phyloP scores from a whole-genome alignment of 2,329 filamentous ascomycete species.

The Domatiomyces catenatus region DNA sequence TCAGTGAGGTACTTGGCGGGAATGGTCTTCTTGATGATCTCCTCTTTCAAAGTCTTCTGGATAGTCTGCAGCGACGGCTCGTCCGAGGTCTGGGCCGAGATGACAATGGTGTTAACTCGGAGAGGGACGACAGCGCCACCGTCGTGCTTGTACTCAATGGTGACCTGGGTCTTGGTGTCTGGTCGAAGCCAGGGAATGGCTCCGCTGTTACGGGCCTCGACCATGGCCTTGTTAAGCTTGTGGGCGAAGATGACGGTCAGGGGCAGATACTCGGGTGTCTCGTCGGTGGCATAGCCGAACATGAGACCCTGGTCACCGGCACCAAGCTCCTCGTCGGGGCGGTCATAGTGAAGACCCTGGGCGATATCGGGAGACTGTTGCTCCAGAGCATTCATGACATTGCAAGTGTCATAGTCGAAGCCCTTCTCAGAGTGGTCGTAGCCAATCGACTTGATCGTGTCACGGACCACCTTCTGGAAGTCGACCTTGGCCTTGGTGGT shows the following conservation, averaged over 20 bases:
- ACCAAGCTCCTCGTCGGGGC: slow-evolving; percentile 93
- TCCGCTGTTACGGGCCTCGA: slow-evolving; percentile 71
- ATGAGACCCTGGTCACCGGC: slow-evolving; percentile 99
- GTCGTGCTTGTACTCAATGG: slow-evolving; percentile 96
- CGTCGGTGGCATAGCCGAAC: slow-evolving; percentile 99
- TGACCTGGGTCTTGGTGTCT: slow-evolving; percentile 99
- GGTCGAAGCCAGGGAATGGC: slow-evolving; percentile 85
- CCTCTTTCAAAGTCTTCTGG: slow-evolving; percentile 87
- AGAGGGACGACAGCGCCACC: slow-evolving; percentile 80
- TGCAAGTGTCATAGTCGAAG: slow-evolving; percentile 99
- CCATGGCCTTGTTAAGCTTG: slow-evolving; percentile 95
- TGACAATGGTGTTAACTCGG: slow-evolving; percentile 90
- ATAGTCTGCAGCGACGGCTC: slow-evolving; percentile 82
- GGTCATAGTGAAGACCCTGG: slow-evolving; percentile 95
- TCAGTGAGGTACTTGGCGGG: slow-evolving; percentile 84
- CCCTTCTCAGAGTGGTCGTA: slow-evolving; percentile 96
- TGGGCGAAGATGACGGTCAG: slow-evolving; percentile 87
- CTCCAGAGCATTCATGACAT: slow-evolving; percentile 96
- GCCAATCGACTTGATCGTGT: slow-evolving; percentile 93
- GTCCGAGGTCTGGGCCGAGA: slow-evolving; percentile 85
- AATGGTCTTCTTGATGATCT: slow-evolving; percentile 93
- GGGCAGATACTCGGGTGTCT: slow-evolving; percentile 93
- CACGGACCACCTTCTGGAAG: slow-evolving; percentile 95
- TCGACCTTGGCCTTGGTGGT: slow-evolving; percentile 90
- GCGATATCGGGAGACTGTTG: slow-evolving; percentile 98